These are phyloP conservation scores for Coprinopsis strossmayeri DNA, from an alignment of 768 basidiomycete genomes.

Conservation along the genomic window DNA sequence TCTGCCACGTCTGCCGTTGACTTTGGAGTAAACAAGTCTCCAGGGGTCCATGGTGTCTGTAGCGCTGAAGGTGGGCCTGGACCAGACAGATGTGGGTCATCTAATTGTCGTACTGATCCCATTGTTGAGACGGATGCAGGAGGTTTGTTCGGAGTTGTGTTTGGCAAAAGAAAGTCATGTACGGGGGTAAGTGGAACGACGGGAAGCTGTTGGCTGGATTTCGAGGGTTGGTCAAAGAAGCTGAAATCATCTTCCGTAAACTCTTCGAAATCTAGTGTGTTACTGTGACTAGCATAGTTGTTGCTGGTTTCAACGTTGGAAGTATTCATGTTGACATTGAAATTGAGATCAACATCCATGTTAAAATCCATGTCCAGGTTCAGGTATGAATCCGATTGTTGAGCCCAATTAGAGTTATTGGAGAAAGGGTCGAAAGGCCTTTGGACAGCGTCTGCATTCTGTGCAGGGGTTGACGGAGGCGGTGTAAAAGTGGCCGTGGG, in stretches of 20 bases:
- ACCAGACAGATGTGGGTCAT: constrained; percentile 17
- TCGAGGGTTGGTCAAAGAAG: constrained; percentile 68
- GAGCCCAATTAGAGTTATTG: constrained; percentile 33
- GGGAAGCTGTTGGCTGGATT: constrained; percentile 5
- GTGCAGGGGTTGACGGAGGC: not conserved
- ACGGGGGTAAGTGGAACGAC: constrained; percentile 2
- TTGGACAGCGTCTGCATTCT: not conserved
- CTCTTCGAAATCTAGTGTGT: constrained; percentile 46
- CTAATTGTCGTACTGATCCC: constrained; percentile 15
- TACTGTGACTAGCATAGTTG: constrained; percentile 25
- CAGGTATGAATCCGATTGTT: constrained; percentile 28
- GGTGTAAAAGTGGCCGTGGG: not conserved
- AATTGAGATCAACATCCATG: constrained; percentile 29
- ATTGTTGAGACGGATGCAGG: not conserved
- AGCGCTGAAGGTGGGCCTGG: constrained; percentile 14
- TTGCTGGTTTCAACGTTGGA: constrained; percentile 6
- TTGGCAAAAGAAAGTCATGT: not conserved
- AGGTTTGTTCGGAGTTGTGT: not conserved
- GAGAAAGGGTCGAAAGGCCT: constrained; percentile 33
- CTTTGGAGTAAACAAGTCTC: constrained; percentile 25
- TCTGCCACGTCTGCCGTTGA: constrained; percentile 18
- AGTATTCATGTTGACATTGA: constrained; percentile 29
- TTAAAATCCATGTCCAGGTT: constrained; percentile 47
- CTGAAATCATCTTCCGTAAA: constrained; percentile 88
- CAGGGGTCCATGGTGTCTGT: constrained; percentile 9